Base-by-base conservation (phyloP, 192 early-diverging fungal species). In the Rhizophlyctis rosea region DNA sequence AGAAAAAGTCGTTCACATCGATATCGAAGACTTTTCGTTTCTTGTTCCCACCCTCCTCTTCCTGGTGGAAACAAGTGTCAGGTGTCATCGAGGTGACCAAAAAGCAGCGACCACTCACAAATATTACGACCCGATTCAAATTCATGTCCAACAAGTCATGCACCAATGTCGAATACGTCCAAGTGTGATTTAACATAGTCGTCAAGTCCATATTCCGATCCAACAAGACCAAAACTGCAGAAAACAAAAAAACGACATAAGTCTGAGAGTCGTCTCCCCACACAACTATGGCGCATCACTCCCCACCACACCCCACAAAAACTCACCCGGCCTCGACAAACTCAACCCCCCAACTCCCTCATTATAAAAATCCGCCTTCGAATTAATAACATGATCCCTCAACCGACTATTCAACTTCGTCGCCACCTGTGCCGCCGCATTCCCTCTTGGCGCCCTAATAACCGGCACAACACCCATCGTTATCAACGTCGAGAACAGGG, bases 161-260 rank as follows among this genome's bases (percentile, higher is more conserved):
- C 13, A 99, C 83, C 27, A 99, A 79, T 0, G 93, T 90, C 62
- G 95, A 88, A 72, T 99, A 99, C 0, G 96, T 98, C 97, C 97
- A 99, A 7, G 96, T 91, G 73, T 99, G 97, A 57, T 78, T 86
- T 50, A 99, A 79, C 87, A 99, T 93, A 11, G 90, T 83, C 7
- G 84, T 82, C 50, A 98, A 71, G 74, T 99, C 97, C 76, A 95
- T 74, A 64, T 90, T 91, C 34, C 97, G 81, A 57, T 99, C 97
- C 28, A 97, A 71, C 9, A 99, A 72, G 13, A 99, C 84, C 51
- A 99, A 76, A 4, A 96, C 88, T 57, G 76, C 4, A 24, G 3
- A 57, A 16, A 36, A 36, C 1, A 33, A 7, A 7, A 44, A 44
- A 44, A 7, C 39, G 7, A 7, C 9, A 18, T 44, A 7, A 18